A percentile compares a stretch with the other conserved stretches of the same genome.
These are phyloP conservation scores for Penicillium samsonianum DNA, from an alignment of 495 filamentous ascomycete species.

Conservation along the genomic window DNA sequence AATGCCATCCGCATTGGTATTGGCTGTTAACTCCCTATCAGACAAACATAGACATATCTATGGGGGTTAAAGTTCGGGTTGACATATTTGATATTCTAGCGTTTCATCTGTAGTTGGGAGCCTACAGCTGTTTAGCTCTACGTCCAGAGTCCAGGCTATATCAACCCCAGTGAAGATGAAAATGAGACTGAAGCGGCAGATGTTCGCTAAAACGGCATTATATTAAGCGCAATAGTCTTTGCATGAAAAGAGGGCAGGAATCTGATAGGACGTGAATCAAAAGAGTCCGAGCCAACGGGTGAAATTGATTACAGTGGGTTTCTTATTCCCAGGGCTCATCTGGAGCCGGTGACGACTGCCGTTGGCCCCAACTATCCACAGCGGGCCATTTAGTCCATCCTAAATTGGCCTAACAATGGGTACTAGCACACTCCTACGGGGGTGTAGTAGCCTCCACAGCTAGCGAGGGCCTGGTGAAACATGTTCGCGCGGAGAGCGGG, in stretches of 20 bases:
- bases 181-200: not conserved
- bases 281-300: not conserved
- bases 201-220: not conserved
- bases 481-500: constrained; percentile 29
- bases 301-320: not conserved
- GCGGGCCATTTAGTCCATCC: not conserved
- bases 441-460: constrained; percentile 47
- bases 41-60: not conserved
- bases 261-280: not conserved
- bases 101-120: not conserved
- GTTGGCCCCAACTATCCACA: constrained; percentile 1
- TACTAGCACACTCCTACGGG: constrained; percentile 49
- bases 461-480: constrained; percentile 42
- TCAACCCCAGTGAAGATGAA: not conserved
- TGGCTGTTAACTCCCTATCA: not conserved
- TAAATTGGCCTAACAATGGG: not conserved
- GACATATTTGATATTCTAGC: too few relatives aligned
- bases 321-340: too few relatives aligned
- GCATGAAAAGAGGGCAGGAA: not conserved
- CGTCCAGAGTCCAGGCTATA: not conserved
- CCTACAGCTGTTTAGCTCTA: not conserved
- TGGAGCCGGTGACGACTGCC: not conserved
- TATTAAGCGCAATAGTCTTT: not conserved
- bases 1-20: not conserved
- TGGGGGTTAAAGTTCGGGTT: not conserved